These are phyloP conservation scores for Leccinum subspadiceum DNA, from an alignment of 1,284 basidiomycete genomes.

Conservation along the genomic window DNA sequence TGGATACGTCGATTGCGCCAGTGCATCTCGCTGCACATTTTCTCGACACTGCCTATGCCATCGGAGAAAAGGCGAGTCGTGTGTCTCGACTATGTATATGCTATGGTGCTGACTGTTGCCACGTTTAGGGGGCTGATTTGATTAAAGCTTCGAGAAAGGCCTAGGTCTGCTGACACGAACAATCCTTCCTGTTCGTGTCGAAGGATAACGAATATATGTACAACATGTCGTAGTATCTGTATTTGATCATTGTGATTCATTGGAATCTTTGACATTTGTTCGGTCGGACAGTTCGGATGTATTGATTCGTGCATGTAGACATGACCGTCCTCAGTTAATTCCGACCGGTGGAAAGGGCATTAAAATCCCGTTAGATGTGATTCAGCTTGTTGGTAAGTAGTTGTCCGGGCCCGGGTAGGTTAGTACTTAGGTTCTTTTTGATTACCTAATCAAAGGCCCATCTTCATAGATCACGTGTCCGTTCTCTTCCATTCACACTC, in stretches of 20 bases:
- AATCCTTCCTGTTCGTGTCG: neutral
- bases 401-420: too few species aligned
- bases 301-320: neutral
- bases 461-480: slow-evolving; percentile 2
- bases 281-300: neutral
- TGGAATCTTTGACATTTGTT: neutral
- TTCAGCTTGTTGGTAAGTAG: neutral
- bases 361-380: neutral
- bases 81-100: neutral
- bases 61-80: slow-evolving; percentile 18
- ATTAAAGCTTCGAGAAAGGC: slow-evolving; percentile 4
- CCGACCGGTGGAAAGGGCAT: neutral
- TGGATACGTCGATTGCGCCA: slow-evolving; percentile 18
- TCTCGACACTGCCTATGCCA: slow-evolving; percentile 21
- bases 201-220: neutral
- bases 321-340: neutral
- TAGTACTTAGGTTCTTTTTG: too few species aligned
- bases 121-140: slow-evolving; percentile 13
- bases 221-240: neutral
- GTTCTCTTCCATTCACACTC: neutral
- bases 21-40: slow-evolving; percentile 18
- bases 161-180: neutral
- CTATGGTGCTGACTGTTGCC: neutral
- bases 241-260: neutral
- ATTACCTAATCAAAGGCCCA: neutral